phyloP scores from a whole-genome alignment of 768 basidiomycete species.

The Dendrothele bispora region DNA sequence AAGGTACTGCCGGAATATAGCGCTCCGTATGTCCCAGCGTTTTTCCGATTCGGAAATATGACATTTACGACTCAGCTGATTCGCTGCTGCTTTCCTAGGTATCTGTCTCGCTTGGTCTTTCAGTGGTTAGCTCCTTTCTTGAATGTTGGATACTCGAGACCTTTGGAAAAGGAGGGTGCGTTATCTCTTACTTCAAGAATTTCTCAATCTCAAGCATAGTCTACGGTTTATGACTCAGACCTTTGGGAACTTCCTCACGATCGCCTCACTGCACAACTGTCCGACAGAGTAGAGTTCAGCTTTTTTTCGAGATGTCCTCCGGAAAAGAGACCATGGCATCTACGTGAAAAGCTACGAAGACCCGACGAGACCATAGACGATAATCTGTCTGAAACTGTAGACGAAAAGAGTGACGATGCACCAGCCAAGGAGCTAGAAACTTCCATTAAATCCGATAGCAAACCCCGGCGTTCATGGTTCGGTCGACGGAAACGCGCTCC shows the following conservation, averaged over 20 bases:
- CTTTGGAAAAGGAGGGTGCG: slow-evolving; percentile 49
- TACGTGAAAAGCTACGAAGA: slow-evolving; percentile 6
- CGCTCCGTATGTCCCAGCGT: slow-evolving; percentile 25
- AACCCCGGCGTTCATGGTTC: no score
- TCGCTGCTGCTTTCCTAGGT: slow-evolving; percentile 15
- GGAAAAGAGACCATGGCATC: slow-evolving; percentile 7
- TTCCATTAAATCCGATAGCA: no score
- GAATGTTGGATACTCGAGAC: slow-evolving; percentile 47
- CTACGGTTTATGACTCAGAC: background rate
- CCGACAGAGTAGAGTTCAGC: slow-evolving; percentile 4
- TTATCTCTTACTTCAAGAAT: background rate
- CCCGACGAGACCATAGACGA: no score
- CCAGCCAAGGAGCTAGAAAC: no score
- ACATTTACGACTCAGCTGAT: background rate
- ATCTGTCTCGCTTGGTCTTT: slow-evolving; percentile 40
- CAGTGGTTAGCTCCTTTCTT: slow-evolving; percentile 50
- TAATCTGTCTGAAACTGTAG: no score
- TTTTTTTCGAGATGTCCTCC: slow-evolving; percentile 9
- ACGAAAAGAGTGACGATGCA: no score
- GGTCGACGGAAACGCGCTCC: background rate
- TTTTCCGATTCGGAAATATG: background rate
- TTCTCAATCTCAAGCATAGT: background rate
- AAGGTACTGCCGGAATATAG: slow-evolving; percentile 42
- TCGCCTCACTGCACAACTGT: slow-evolving; percentile 1
- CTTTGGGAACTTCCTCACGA: slow-evolving; percentile 10